Percentiles rank a stretch among this genome's conserved stretches.
phyloP scores from a whole-genome alignment of 1,284 basidiomycete species.

The Rhodotorula sp. region DNA sequence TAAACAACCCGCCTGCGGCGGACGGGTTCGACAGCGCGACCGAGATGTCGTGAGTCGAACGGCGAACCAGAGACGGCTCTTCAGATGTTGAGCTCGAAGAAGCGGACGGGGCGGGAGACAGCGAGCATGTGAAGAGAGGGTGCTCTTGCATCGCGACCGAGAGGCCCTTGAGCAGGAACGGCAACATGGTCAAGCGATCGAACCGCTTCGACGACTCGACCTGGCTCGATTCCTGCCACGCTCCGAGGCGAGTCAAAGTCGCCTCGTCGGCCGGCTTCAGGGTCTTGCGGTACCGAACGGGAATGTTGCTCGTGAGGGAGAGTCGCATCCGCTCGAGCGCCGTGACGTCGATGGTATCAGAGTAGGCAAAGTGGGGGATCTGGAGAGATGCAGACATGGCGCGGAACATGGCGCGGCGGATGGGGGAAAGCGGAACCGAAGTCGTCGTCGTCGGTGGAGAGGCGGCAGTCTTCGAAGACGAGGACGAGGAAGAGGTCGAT shows the following conservation, averaged over 20 bases:
- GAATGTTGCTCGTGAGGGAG: conserved; percentile 67
- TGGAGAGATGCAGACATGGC: conserved; percentile 46
- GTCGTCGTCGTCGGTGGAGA: neutral
- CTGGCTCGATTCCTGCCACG: neutral
- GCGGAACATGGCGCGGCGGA: conserved; percentile 49
- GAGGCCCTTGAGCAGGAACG: conserved; percentile 81
- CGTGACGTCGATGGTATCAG: conserved; percentile 79
- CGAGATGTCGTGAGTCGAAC: conserved; percentile 60
- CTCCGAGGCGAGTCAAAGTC: conserved; percentile 9
- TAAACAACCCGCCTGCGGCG: conserved; percentile 62
- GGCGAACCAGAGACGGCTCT: conserved; percentile 55
- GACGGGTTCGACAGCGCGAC: conserved; percentile 76
- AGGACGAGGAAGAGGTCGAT: neutral
- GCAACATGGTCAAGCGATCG: conserved; percentile 73
- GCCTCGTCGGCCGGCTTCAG: conserved; percentile 15
- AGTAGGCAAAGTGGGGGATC: conserved; percentile 77
- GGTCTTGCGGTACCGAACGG: conserved; percentile 57
- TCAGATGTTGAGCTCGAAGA: conserved; percentile 32
- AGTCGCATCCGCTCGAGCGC: conserved; percentile 68
- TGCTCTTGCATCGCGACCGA: conserved; percentile 75
- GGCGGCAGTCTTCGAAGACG: conserved; percentile 1
- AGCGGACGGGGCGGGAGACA: conserved; percentile 36
- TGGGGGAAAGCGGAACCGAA: conserved; percentile 40
- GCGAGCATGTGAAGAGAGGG: conserved; percentile 63
- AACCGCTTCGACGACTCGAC: conserved; percentile 53